phyloP scores from a whole-genome alignment of 2,329 filamentous ascomycete species.

The Metarhizium anisopliae region DNA sequence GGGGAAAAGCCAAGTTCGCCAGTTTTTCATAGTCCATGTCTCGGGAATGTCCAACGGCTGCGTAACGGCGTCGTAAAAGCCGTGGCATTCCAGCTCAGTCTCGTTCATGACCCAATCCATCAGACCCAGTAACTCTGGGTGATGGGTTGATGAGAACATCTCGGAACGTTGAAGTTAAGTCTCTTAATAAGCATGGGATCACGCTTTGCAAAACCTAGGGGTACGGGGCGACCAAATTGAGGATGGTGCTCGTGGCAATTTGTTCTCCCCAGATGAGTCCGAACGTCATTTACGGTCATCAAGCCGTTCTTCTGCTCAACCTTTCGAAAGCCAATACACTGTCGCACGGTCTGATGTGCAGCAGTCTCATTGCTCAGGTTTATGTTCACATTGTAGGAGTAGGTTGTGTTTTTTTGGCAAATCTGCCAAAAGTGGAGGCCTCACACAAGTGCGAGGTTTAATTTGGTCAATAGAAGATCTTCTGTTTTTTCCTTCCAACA shows the following conservation, averaged over 20 bases:
- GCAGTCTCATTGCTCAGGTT: constrained; percentile 19
- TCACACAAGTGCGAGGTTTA: no score
- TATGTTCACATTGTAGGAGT: constrained; percentile 47
- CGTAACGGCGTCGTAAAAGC: no score
- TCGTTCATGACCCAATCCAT: no score
- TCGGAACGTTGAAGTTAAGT: constrained; percentile 63
- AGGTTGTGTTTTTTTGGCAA: constrained; percentile 29
- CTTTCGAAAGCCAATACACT: constrained; percentile 54
- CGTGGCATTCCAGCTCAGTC: no score
- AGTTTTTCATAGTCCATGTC: no score
- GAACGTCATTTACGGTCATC: constrained; percentile 52
- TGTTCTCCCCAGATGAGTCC: constrained; percentile 53
- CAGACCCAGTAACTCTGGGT: no score
- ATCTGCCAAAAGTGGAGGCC: no score
- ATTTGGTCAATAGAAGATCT: no score
- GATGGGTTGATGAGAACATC: constrained; percentile 23
- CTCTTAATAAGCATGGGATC: constrained; percentile 61
- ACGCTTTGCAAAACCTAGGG: constrained; percentile 48
- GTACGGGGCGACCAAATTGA: constrained; percentile 51
- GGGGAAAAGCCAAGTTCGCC: no score
- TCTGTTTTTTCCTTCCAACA: no score
- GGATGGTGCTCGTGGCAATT: constrained; percentile 67
- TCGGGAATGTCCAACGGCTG: no score
- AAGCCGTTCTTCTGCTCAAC: constrained; percentile 53
- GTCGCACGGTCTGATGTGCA: constrained; percentile 31